Conservation (phyloP, 441 rosid genomes). For the Raphanus hybrid region DNA sequence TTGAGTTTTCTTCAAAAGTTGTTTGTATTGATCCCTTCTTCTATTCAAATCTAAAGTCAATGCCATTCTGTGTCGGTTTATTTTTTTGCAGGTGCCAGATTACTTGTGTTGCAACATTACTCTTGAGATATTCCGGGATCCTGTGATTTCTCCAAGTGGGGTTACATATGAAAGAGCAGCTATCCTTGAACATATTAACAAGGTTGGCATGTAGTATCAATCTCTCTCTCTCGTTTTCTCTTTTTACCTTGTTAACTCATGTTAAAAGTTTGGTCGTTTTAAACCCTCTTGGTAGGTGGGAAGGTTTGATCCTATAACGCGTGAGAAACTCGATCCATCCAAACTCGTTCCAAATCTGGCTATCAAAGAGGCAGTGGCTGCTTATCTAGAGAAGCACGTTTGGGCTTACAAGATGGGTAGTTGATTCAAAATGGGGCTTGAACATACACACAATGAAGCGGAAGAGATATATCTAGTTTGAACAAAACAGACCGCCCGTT, state of each 20-base stretch:
- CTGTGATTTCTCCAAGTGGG: slow-evolving; percentile 93
- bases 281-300: slow-evolving; percentile 61
- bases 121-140: slow-evolving; percentile 86
- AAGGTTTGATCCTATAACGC: slow-evolving; percentile 85
- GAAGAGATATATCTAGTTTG: slow-evolving; percentile 1
- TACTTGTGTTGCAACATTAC: slow-evolving; percentile 88
- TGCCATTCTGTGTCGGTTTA: neutral
- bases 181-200: slow-evolving; percentile 80
- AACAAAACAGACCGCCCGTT: neutral
- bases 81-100: slow-evolving; percentile 77
- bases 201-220: slow-evolving; percentile 51
- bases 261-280: slow-evolving; percentile 5
- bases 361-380: slow-evolving; percentile 86
- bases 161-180: slow-evolving; percentile 85
- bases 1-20: neutral
- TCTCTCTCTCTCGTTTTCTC: neutral
- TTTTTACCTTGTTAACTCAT: neutral
- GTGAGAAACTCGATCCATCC: slow-evolving; percentile 56
- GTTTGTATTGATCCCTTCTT: neutral
- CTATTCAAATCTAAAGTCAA: neutral
- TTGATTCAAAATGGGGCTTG: slow-evolving; percentile 11
- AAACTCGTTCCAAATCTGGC: slow-evolving; percentile 79
- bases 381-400: slow-evolving; percentile 69
- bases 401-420: slow-evolving; percentile 73
- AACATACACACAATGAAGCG: slow-evolving; percentile 8